Percentiles rank a stretch among this genome's conserved stretches.
Evolutionary conservation across 2,329 filamentous ascomycete genomes (phyloP).

Genomic region (Elsinoe perseae): DNA sequence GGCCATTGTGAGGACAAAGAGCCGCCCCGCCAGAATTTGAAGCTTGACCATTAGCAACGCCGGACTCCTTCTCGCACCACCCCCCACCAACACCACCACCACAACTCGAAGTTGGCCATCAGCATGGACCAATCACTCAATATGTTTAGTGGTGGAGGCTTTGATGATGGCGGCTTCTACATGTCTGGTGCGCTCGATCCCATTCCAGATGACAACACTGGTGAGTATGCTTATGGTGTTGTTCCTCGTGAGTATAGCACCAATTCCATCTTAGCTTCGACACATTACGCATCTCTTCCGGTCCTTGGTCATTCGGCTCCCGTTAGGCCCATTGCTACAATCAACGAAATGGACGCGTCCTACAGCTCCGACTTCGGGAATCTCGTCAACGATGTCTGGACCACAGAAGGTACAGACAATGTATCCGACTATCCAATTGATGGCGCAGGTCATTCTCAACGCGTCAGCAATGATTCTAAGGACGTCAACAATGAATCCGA

Average conservation of each 20-base stretch:
- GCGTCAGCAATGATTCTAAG: background rate
- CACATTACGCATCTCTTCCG: no score
- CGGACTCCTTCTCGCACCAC: background rate
- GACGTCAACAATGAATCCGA: background rate
- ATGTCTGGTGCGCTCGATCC: background rate
- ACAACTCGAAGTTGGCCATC: background rate
- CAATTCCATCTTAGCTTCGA: background rate
- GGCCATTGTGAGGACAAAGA: background rate
- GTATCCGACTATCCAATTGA: no score
- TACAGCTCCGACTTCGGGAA: no score
- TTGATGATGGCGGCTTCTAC: background rate
- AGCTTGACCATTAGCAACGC: background rate
- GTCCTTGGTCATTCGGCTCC: no score
- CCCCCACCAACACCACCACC: no score
- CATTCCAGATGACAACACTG: background rate
- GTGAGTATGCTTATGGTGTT: background rate
- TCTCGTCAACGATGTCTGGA: no score
- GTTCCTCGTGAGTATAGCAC: background rate
- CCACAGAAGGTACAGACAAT: background rate
- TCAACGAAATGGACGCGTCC: no score
- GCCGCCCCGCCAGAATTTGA: background rate
- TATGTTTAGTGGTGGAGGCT: background rate
- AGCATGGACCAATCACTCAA: background rate
- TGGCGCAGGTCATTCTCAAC: no score
- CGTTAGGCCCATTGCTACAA: no score